Base-by-base conservation (phyloP, 2,329 filamentous ascomycete species). In the Exophiala sideris region DNA sequence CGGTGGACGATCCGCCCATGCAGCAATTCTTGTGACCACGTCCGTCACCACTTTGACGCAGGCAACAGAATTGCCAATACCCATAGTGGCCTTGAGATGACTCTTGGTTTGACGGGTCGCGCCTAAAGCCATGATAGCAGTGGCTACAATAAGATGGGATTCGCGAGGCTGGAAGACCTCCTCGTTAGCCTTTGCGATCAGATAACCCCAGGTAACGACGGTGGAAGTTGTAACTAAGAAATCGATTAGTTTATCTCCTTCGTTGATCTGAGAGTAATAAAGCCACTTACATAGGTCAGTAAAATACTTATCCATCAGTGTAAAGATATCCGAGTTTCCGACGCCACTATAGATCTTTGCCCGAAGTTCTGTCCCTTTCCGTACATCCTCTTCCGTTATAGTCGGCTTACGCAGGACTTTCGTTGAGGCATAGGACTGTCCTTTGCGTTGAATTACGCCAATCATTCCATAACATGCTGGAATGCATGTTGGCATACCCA, bases 381-480 rank as follows among this genome's bases (percentile, higher is more conserved):
- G 39, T 1, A 49, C 39, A 24, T 54, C 40, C 1, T 45, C 45
- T 16, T 50, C 20, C 9, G 38, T 40, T 10, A 54, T 45, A 12
- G 32, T 35, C 4, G 16, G 14, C 29, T 49, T 39, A 3, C 45
- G 29, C 11, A 54, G 46, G 18, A 16, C 29, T 5, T 54, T 32
- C 1, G 46, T 49, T 10, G 45, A 45, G 2, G 39, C 52, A 14
- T 2, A 54, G 2, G 9, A 29, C 3, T 12, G 14, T n/a, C 52
- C 52, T 40, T 54, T 54, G 3, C 52, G 33, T 39, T 54, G 32
- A 14, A 54, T 32, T 0, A 54, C 48, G 1, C 52, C 52, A 20
- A 56, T 56, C 48, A 56, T 56, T 1, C 52, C 48, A 32, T 51
- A 56, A 18, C 41, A 50, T 12, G 41, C 52, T 1, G 52, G 52